Evolutionary conservation across 2,329 filamentous ascomycete genomes (phyloP).

Genomic region (Botrytis cinerea): DNA sequence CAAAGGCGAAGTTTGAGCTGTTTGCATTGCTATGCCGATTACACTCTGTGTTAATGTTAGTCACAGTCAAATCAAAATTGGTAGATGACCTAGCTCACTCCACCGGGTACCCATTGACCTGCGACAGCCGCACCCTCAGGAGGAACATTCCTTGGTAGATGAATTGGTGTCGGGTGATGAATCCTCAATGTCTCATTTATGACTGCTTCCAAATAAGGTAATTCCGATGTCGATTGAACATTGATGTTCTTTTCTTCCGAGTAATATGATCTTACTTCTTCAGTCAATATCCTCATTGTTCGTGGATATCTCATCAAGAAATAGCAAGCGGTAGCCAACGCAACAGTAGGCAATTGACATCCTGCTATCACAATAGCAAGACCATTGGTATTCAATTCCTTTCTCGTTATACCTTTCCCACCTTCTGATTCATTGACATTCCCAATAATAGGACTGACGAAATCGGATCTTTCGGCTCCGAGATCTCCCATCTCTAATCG

Average conservation of each 20-base stretch:
- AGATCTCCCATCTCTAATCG: slow-evolving; percentile 22
- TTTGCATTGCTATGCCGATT: slow-evolving; percentile 9
- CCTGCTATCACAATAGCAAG: slow-evolving; percentile 27
- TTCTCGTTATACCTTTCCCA: slow-evolving; percentile 23
- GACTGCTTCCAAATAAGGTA: slow-evolving; percentile 20
- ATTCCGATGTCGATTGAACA: slow-evolving; percentile 27
- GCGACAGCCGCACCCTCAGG: slow-evolving; percentile 12
- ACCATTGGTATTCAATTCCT: slow-evolving; percentile 25
- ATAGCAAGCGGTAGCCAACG: slow-evolving; percentile 27
- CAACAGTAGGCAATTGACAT: slow-evolving; percentile 26
- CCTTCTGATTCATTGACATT: slow-evolving; percentile 29
- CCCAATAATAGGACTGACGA: slow-evolving; percentile 38
- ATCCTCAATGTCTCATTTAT: slow-evolving; percentile 26
- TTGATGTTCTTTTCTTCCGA: slow-evolving; percentile 44
- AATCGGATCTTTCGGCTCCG: slow-evolving; percentile 41
- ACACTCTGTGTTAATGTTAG: slow-evolving; percentile 2
- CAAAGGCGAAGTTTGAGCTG: not conserved
- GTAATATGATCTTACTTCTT: slow-evolving; percentile 47
- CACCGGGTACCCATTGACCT: slow-evolving; percentile 24
- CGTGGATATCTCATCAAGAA: slow-evolving; percentile 41
- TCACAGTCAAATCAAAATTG: no score
- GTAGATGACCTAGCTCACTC: not conserved
- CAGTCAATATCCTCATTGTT: slow-evolving; percentile 39
- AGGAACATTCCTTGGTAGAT: slow-evolving; percentile 19
- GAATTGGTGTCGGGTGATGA: slow-evolving; percentile 22